Evolutionary conservation across 352 stramenopile genomes (phyloP).

Genomic region (Elongisporangium prolatum): DNA sequence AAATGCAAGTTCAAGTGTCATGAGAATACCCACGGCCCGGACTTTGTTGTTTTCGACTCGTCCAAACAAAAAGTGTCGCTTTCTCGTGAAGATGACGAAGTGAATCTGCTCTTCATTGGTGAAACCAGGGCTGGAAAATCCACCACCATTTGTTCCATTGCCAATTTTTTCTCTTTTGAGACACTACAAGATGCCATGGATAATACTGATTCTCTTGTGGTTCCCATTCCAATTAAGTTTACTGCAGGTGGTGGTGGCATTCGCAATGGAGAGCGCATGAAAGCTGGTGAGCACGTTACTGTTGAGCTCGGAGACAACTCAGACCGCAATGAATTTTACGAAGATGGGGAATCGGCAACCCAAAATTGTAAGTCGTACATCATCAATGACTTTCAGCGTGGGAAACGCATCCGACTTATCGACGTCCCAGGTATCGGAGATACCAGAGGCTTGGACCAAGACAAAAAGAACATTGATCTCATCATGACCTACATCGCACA

Average conservation of each 20-base stretch:
- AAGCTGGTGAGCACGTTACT: background rate
- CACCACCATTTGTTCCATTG: background rate
- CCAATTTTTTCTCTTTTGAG: background rate
- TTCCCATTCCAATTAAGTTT: background rate
- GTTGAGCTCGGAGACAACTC: background rate
- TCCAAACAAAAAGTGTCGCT: background rate
- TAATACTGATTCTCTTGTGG: background rate
- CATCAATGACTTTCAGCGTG: background rate
- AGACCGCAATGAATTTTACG: background rate
- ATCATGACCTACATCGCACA: background rate
- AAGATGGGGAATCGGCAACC: background rate
- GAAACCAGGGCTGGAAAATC: background rate
- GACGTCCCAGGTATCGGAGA: background rate
- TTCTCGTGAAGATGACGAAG: background rate
- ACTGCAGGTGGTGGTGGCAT: background rate
- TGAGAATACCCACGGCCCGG: background rate
- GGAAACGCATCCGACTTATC: background rate
- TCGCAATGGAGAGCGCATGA: background rate
- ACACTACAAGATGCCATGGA: background rate
- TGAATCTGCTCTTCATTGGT: background rate
- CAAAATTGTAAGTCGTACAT: background rate
- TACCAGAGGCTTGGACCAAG: background rate
- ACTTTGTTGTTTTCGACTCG: background rate
- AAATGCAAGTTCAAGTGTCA: background rate
- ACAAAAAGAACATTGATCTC: background rate